Base-by-base conservation (phyloP, 768 basidiomycete genomes). In the Trametes cinnabarina region DNA sequence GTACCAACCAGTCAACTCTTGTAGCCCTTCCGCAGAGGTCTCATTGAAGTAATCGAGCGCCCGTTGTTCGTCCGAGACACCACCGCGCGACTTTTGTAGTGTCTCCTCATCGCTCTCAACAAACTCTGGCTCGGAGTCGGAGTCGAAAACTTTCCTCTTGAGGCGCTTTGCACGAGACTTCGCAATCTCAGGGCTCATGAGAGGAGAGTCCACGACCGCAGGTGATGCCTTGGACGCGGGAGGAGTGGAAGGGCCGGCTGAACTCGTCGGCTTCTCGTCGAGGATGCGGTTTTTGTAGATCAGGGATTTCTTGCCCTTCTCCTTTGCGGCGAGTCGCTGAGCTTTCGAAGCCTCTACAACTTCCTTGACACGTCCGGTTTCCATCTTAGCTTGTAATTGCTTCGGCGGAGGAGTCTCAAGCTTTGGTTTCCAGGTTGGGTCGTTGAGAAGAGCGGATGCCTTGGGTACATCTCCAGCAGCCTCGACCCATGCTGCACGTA, bases 221-320 rank as follows among this genome's bases (percentile, higher is more conserved):
- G 76, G 79, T n/a, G 80, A 75, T 15, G 79, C 69, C 30, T 62
- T 53, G 15, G 51, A 28, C 15, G 48, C 30, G 34, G 55, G 41
- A 37, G 57, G 56, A 20, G 61, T 66, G 5, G 58, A 47, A 2
- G 64, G 58, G 2, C 50, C 60, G 1, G 60, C 60, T 8, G 25
- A 39, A 32, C 60, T 57, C 11, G 35, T 35, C 17, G 62, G 55
- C 55, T 61, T 81, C 47, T 71, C 53, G 48, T 58, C 73, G 26
- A 73, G 72, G 37, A 78, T 71, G 55, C 87, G 81, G 62, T 86
- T 87, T 40, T 86, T 85, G 63, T 92, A 92, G 48, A 92, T 92
- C 69, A 84, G 79, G n/a, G 90, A 92, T 66, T 83, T 87, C 71
- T 88, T 91, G 20, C 85, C 88, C 71, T 89, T 86, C 72, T 90